phyloP scores from a whole-genome alignment of 805 yeast genomes.

The Lipomyces mesembrius region DNA sequence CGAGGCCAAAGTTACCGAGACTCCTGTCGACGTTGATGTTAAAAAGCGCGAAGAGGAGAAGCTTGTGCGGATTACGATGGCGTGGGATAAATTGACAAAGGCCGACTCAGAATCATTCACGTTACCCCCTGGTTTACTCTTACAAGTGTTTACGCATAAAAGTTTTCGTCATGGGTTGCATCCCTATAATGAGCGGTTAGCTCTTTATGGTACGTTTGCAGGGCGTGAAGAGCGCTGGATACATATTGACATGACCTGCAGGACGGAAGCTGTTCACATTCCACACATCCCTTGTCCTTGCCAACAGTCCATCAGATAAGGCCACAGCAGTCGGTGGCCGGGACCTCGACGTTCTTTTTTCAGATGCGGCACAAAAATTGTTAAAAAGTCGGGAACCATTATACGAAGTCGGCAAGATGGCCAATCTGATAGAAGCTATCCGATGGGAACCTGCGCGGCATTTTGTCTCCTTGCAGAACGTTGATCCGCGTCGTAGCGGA shows the following conservation, averaged over 20 bases:
- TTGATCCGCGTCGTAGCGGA: slow-evolving; percentile 19
- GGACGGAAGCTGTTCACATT: slow-evolving; percentile 28
- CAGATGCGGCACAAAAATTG: slow-evolving; percentile 16
- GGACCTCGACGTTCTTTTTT: slow-evolving; percentile 23
- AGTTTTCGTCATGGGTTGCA: slow-evolving; percentile 89
- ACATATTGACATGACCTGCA: not conserved
- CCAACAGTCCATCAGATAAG: slow-evolving; percentile 15
- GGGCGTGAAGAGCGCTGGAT: not conserved
- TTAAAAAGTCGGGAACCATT: slow-evolving; percentile 21
- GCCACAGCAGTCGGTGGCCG: slow-evolving; percentile 26
- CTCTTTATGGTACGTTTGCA: slow-evolving; percentile 52
- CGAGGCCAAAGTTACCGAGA: not conserved
- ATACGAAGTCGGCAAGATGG: slow-evolving; percentile 6
- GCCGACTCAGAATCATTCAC: slow-evolving; percentile 49
- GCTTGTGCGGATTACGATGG: not conserved
- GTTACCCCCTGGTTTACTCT: slow-evolving; percentile 63
- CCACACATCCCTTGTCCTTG: slow-evolving; percentile 22
- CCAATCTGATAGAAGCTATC: slow-evolving; percentile 17
- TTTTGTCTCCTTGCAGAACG: slow-evolving; percentile 2
- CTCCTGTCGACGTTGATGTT: not conserved
- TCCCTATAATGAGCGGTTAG: slow-evolving; percentile 86
- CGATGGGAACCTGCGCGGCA: slow-evolving; percentile 22
- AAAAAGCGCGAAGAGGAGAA: slow-evolving; percentile 9
- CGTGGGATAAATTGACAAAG: slow-evolving; percentile 27
- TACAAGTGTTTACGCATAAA: slow-evolving; percentile 90